Percentiles rank a stretch among this genome's conserved stretches.
phyloP scores from a whole-genome alignment of 805 yeast species.

The Ogataea ramenticola region DNA sequence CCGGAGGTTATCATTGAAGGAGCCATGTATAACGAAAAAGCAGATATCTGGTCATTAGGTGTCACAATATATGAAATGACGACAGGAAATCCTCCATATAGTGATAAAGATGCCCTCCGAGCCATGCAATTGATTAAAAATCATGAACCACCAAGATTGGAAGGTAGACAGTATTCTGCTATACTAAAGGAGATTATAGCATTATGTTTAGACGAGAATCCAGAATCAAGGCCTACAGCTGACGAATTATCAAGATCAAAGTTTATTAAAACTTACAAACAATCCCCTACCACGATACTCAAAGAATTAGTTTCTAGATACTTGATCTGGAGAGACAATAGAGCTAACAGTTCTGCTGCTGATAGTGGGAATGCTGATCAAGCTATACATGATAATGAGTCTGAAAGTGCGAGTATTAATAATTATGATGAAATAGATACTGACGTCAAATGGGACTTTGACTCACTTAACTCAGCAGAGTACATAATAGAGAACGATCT shows the following conservation, averaged over 20 bases:
- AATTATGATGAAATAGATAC: constrained; percentile 22
- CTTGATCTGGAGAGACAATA: constrained; percentile 65
- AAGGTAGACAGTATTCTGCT: constrained; percentile 77
- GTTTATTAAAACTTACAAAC: constrained; percentile 59
- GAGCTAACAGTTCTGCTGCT: not conserved
- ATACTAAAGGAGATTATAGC: constrained; percentile 84
- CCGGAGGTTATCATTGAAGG: constrained; percentile 96
- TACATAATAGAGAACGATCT: constrained; percentile 69
- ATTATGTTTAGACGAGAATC: constrained; percentile 86
- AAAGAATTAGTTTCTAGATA: constrained; percentile 73
- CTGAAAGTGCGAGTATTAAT: constrained; percentile 7
- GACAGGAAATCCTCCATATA: constrained; percentile 95
- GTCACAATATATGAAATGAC: constrained; percentile 91
- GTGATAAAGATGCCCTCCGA: constrained; percentile 89
- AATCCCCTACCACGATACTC: constrained; percentile 50
- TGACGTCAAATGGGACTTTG: constrained; percentile 83
- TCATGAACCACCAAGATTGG: constrained; percentile 90
- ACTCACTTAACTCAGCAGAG: constrained; percentile 67
- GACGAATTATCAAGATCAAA: constrained; percentile 74
- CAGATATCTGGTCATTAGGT: constrained; percentile 97
- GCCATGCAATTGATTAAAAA: constrained; percentile 93
- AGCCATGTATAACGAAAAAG: constrained; percentile 78
- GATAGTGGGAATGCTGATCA: constrained; percentile 34
- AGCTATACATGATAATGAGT: constrained; percentile 35
- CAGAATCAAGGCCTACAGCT: constrained; percentile 80